Conservation (phyloP, 129 eudicot genomes). For the Helichrysum umbraculigerum region DNA sequence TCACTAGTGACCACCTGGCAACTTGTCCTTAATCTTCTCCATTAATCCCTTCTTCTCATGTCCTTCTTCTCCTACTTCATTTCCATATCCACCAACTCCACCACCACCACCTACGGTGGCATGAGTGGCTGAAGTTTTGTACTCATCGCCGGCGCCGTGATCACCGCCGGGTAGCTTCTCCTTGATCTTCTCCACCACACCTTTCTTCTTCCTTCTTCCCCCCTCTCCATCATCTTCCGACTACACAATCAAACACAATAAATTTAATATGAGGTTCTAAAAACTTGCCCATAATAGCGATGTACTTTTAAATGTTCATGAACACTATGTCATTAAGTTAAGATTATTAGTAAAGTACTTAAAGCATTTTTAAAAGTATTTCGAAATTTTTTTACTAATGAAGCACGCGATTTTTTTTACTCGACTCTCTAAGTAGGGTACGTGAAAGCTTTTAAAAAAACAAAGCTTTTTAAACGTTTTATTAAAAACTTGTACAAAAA, state of each 20-base stretch:
- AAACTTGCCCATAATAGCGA: too few relatives aligned
- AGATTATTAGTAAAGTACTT: too few relatives aligned
- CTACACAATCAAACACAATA: neutral
- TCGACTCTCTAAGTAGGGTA: too few relatives aligned
- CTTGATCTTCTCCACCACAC: slow-evolving; percentile 63
- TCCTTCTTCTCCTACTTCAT: slow-evolving; percentile 47
- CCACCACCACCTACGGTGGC: slow-evolving; percentile 13
- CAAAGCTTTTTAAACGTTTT: too few relatives aligned
- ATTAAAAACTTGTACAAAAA: too few relatives aligned
- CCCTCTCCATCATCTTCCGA: slow-evolving; percentile 3
- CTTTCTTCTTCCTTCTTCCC: slow-evolving; percentile 30
- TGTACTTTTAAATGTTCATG: too few relatives aligned
- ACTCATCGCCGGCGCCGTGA: slow-evolving; percentile 32
- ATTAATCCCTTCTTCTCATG: slow-evolving; percentile 59
- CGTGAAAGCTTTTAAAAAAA: too few relatives aligned
- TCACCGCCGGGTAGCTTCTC: slow-evolving; percentile 53
- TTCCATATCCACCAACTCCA: slow-evolving; percentile 17
- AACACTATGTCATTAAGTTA: too few relatives aligned
- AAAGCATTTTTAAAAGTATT: too few relatives aligned
- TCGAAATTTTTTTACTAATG: too few relatives aligned
- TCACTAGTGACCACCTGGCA: slow-evolving; percentile 39
- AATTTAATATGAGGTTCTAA: too few relatives aligned
- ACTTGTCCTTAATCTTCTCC: slow-evolving; percentile 73
- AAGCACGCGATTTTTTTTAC: too few relatives aligned
- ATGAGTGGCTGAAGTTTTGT: neutral